Base-by-base conservation (phyloP, 2,329 filamentous ascomycete genomes). In the Cadophora gregata region DNA sequence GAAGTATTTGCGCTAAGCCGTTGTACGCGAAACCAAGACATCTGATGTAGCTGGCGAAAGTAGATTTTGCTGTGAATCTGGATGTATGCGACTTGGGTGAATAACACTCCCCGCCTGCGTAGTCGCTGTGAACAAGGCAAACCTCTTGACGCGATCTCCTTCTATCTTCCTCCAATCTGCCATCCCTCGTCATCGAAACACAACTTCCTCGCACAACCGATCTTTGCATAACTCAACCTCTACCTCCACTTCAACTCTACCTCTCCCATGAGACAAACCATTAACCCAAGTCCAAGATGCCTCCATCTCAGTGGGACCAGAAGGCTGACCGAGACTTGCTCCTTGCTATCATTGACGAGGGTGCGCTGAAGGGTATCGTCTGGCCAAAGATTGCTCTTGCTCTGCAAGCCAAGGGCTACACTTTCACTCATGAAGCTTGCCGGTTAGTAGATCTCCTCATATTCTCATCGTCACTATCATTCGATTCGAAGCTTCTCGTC, bases 341-440 rank as follows among this genome's bases (percentile, higher is more conserved):
- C 14, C 69, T 77, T 1, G 63, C 70, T 1, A 74, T 77, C 38
- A 75, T 77, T 33, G 73, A 73, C 3, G 69, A 67, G 19, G 71
- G 70, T n/a, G 58, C 67, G 14, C 45, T 76, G 1, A 73, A 71
- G 29, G 47, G 62, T 8, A 72, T 75, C 25, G 59, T 69, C 9
- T 77, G 75, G 75, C 59, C 64, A 5, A 59, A 31, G 1, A 70
- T 77, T 16, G 45, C 75, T 5, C 62, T 33, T 0, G 63, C 62
- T 27, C 71, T 77, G 67, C n/a, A 59, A 1, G 21, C 36, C 8
- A 73, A 74, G 50, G 69, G 70, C 14, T 71, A 76, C 50, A 68
- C 47, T 29, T 75, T 75, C 59, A 71, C 70, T 9, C 69, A 73
- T 25, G 75, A 77, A 62, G 75, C 71, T 9, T 77, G 75, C 27